phyloP scores from a whole-genome alignment of 1,284 basidiomycete genomes.

The Anthracocystis walkeri region DNA sequence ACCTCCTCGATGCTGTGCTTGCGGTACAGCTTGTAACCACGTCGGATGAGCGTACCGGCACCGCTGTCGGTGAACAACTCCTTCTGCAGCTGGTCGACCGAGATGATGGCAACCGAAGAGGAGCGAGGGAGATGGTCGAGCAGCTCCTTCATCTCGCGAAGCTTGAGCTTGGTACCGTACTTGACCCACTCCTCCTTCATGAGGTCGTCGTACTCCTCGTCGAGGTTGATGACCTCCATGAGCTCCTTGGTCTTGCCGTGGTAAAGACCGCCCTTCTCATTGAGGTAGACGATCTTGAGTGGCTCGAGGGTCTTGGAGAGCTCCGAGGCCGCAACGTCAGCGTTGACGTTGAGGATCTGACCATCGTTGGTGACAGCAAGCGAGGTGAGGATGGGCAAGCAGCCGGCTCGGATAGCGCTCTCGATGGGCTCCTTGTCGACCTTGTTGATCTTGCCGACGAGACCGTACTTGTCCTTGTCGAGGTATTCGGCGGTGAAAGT shows the following conservation, averaged over 20 bases:
- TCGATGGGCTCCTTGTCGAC: conserved; percentile 70
- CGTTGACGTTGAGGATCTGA: conserved; percentile 69
- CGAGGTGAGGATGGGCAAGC: conserved; percentile 68
- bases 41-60: conserved; percentile 95
- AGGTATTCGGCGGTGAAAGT: conserved; percentile 68
- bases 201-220: conserved; percentile 96
- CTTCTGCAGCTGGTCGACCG: conserved; percentile 90
- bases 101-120: conserved; percentile 98
- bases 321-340: conserved; percentile 68
- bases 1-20: conserved; percentile 83
- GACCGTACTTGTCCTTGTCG: conserved; percentile 69
- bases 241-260: conserved; percentile 80
- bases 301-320: conserved; percentile 69
- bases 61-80: conserved; percentile 99
- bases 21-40: conserved; percentile 97
- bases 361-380: conserved; percentile 68
- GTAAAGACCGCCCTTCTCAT: conserved; percentile 97
- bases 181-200: conserved; percentile 99
- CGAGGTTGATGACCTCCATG: conserved; percentile 94
- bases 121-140: conserved; percentile 97
- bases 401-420: conserved; percentile 68
- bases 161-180: conserved; percentile 98
- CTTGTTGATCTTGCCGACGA: conserved; percentile 68
- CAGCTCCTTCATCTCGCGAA: conserved; percentile 99
- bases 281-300: conserved; percentile 96